Percentiles rank a stretch among this genome's conserved stretches.
phyloP scores from a whole-genome alignment of 257 asterid genomes.

The Ballota nigra region DNA sequence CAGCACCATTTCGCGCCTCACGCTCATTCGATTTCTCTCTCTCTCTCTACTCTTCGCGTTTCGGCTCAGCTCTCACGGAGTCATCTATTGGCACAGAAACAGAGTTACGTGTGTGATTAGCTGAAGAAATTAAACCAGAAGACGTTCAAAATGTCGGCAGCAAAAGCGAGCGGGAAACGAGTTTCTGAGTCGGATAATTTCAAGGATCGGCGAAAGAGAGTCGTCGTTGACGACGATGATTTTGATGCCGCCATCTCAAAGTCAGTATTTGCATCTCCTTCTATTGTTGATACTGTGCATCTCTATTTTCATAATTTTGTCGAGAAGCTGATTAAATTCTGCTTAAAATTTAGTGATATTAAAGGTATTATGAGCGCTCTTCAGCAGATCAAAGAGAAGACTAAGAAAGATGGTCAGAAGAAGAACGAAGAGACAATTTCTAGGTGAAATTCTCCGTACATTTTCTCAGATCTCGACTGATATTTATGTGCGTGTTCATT shows the following conservation, averaged over 20 bases:
- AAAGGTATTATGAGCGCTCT: conserved; percentile 87
- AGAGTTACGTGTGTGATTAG: not conserved
- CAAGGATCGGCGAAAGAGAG: conserved; percentile 61
- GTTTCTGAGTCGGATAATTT: conserved; percentile 43
- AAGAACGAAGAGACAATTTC: conserved; percentile 92
- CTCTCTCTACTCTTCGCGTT: not conserved
- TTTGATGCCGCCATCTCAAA: conserved; percentile 73
- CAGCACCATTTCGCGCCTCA: not conserved
- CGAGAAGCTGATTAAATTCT: not conserved
- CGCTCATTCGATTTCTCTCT: not conserved
- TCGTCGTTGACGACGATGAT: conserved; percentile 64
- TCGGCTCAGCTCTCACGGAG: not conserved
- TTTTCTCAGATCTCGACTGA: conserved; percentile 13
- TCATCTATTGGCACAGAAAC: conserved; percentile 10
- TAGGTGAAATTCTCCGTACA: conserved; percentile 44
- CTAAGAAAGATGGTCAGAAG: conserved; percentile 82
- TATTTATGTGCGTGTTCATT: not conserved
- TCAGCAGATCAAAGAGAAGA: conserved; percentile 82
- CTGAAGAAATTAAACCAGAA: conserved; percentile 13
- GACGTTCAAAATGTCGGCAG: conserved; percentile 49
- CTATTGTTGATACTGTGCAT: not conserved
- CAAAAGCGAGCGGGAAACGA: conserved; percentile 59
- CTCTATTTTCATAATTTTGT: not conserved
- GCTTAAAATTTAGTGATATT: conserved; percentile 56
- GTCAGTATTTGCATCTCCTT: conserved; percentile 30